Base-by-base conservation (phyloP, 2,329 filamentous ascomycete genomes). In the Fusarium anguioides region DNA sequence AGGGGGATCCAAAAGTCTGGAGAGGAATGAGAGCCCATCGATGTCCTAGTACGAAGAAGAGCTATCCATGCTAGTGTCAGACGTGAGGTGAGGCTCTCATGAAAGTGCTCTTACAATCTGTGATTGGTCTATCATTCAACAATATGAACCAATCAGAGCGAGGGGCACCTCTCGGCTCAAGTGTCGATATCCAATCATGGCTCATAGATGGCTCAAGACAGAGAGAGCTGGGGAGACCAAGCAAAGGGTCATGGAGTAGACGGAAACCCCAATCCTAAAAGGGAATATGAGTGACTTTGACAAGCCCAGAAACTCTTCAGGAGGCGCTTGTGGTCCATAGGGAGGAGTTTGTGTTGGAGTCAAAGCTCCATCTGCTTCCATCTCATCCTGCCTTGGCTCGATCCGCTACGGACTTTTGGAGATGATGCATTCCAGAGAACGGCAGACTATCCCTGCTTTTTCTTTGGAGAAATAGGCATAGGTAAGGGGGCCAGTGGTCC, bases 51-150 rank as follows among this genome's bases (percentile, higher is more conserved):
- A 60, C 56, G 45, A 71, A 66, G 44, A 54, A 66, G 58, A 67
- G 39, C 57, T 53, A 75, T 68, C 72, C 72, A 75, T 75, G 68
- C 69, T 73, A 73, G 73, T 73, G 72, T 72, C 66, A 65, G 73
- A 72, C 59, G 66, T 72, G 70, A 75, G 71, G 73, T 75, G 73
- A 77, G 75, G 75, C 72, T 76, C 73, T 75, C 70, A 73, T 67
- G 62, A 65, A 76, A 75, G 57, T 58, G 70, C 71, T 47, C 47
- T 48, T 76, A 63, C 61, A 69, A 55, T 44, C 27, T 47, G 56
- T 76, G 69, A 78, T 78, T 78, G 77, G 77, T 23, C 39, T 33
- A 11, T 11, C 3, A 9, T 4, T n/a, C 23, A 15, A 7, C 17
- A 24, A 24, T 31, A 46, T 40, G 8, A 36, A 27, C 65, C 64